These are phyloP conservation scores for Tetracladium maxilliforme DNA, from an alignment of 2,329 filamentous ascomycete species.

Conservation along the genomic window DNA sequence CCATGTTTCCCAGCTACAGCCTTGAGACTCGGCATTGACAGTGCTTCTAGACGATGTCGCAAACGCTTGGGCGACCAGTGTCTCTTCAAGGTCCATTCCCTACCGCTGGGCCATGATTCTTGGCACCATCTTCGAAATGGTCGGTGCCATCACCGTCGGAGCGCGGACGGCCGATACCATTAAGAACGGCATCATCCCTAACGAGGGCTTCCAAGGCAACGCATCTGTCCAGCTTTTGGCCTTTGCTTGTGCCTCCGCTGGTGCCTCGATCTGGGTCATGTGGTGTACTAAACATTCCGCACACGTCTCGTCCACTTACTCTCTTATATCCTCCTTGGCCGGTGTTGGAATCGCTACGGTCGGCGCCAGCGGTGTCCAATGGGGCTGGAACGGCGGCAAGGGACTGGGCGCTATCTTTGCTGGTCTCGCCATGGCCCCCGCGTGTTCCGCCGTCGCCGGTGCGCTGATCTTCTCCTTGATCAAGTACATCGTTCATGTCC, in stretches of 20 bases:
- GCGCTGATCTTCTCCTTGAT: constrained; percentile 60
- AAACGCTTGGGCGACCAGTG: constrained; percentile 69
- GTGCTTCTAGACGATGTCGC: constrained; percentile 58
- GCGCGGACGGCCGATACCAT: constrained; percentile 62
- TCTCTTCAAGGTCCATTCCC: constrained; percentile 63
- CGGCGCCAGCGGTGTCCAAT: constrained; percentile 45
- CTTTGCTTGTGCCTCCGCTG: constrained; percentile 48
- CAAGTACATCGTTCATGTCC: constrained; percentile 56
- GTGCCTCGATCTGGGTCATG: constrained; percentile 61
- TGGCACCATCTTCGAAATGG: constrained; percentile 51
- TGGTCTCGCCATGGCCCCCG: constrained; percentile 55
- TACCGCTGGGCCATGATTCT: constrained; percentile 56
- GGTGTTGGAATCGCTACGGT: constrained; percentile 56
- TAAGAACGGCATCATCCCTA: constrained; percentile 63
- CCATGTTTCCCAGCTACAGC: constrained; percentile 1
- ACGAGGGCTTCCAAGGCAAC: constrained; percentile 38
- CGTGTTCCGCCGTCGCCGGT: constrained; percentile 48
- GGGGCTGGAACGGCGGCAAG: constrained; percentile 55
- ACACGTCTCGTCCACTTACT: constrained; percentile 61
- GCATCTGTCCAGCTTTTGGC: constrained; percentile 55
- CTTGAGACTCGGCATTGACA: constrained; percentile 1
- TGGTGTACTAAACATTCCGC: constrained; percentile 64
- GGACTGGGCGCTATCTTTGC: constrained; percentile 61
- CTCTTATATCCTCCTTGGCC: constrained; percentile 52
- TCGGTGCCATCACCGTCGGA: constrained; percentile 52